Evolutionary conservation across 2,329 filamentous ascomycete species (phyloP), one percentile per base, ranked within the genome.

Genomic region (Colletotrichum phormii): DNA sequence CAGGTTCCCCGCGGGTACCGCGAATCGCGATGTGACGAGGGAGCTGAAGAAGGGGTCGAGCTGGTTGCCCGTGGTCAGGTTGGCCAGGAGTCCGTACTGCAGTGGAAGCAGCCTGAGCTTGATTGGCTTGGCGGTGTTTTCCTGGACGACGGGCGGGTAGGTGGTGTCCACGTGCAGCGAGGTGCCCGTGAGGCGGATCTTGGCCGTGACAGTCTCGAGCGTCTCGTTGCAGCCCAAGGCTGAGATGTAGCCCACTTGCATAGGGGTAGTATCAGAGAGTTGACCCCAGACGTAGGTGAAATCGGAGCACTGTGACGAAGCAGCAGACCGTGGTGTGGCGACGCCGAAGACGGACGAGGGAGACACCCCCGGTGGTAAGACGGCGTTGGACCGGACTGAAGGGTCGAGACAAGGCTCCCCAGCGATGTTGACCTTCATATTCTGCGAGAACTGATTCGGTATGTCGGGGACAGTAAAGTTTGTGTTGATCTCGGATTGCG

Each of bases 181-280:
- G 1, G 74, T 24, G 1, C 79, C 79, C 12, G 76, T 74, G 2
- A 81, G 74, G 1, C 75, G 61, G 2, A 78, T 76, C n/a, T 74
- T 63, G 2, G 76, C 72, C 15, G 78, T 75, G 8, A 81, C 75
- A 8, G 77, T 79, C 75, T 82, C 76, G 2, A 81, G 73, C 2
- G 80, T 78, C 75, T 84, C 83, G 75, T 85, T 85, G 75, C 83
- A 85, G 24, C 79, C 79, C 66, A 84, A 67, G 5, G 79, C 81
- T 5, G 78, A 79, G 18, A 82, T 77, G 49, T 75, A 77, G 46
- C 74, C 76, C 12, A 84, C 79, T 1, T 77, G 75, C 57, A 78
- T 74, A 29, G 77, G 73, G 24, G 76, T 74, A 24, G 73, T 76
- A 54, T 76, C 74, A 24, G 78, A 64, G 1, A 83, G 72, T 49